These are phyloP conservation scores for Kluyveromyces dobzhanskii DNA, from an alignment of 805 yeast species.

Conservation along the genomic window DNA sequence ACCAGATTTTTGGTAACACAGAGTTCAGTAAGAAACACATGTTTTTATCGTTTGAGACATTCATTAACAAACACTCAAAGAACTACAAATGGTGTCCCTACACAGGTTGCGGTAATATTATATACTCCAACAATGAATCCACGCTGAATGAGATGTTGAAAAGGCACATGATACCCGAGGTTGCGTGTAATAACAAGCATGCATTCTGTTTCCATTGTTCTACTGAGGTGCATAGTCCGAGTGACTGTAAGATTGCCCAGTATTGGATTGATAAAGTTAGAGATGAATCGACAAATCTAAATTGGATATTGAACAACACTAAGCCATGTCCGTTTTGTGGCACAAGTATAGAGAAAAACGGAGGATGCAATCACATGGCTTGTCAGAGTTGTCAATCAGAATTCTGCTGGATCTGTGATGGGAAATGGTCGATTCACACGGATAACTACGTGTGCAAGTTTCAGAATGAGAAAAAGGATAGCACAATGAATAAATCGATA, in stretches of 20 bases:
- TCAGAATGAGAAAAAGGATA: conserved; percentile 31
- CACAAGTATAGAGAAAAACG: conserved; percentile 79
- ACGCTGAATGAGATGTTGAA: conserved; percentile 21
- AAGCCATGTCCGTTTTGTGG: conserved; percentile 80
- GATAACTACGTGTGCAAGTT: conserved; percentile 3
- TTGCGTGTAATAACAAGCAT: conserved; percentile 56
- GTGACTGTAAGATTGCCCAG: conserved; percentile 63
- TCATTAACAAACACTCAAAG: conserved; percentile 41
- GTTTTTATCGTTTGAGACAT: conserved; percentile 36
- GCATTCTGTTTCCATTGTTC: conserved; percentile 74
- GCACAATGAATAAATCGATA: conserved; percentile 29
- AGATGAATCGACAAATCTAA: conserved; percentile 81
- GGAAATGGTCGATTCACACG: conserved; percentile 46
- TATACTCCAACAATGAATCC: conserved; percentile 34
- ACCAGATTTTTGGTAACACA: conserved; percentile 32
- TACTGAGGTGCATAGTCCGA: conserved; percentile 71
- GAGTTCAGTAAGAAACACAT: conserved; percentile 23
- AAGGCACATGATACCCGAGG: conserved; percentile 47
- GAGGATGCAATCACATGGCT: conserved; percentile 96
- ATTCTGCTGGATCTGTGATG: conserved; percentile 91
- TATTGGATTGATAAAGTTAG: conserved; percentile 72
- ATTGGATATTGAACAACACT: conserved; percentile 83
- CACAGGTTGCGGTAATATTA: conserved; percentile 61
- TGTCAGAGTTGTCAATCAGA: conserved; percentile 70
- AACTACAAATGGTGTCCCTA: conserved; percentile 75